These are phyloP conservation scores for Luffa acutangula DNA, from an alignment of 306 rosid genomes.

Conservation along the genomic window DNA sequence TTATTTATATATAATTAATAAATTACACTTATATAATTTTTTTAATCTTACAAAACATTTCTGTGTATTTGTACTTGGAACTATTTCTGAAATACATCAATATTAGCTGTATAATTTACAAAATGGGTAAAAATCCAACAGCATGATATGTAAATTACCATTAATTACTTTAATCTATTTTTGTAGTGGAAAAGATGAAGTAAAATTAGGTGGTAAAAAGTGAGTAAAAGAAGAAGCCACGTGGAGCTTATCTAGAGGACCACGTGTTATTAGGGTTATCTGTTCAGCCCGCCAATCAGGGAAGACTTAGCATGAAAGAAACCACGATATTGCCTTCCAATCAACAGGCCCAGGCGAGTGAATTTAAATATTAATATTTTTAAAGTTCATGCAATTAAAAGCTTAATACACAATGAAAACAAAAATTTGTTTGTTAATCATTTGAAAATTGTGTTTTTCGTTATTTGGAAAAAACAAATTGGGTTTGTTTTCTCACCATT, in stretches of 20 bases:
- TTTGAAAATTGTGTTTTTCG: too few relatives aligned
- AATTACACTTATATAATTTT: too few relatives aligned
- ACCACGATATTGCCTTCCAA: not conserved
- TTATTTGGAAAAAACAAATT: too few relatives aligned
- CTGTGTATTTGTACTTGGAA: too few relatives aligned
- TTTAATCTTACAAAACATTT: too few relatives aligned
- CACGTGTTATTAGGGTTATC: not conserved
- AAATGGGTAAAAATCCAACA: not conserved
- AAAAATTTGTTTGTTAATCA: too few relatives aligned
- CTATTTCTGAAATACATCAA: too few relatives aligned
- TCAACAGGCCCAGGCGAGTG: not conserved
- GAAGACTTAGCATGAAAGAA: conserved; percentile 4
- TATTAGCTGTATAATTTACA: too few relatives aligned
- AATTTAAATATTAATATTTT: not conserved
- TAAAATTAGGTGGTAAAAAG: not conserved
- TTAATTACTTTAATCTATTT: not conserved
- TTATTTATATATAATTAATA: too few relatives aligned
- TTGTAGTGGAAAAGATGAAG: not conserved
- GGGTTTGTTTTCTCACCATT: too few relatives aligned
- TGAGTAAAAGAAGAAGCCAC: not conserved
- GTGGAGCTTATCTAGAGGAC: not conserved
- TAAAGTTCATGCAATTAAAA: not conserved
- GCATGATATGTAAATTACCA: not conserved
- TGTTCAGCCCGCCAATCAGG: not conserved
- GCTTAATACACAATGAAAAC: too few relatives aligned